Base-by-base conservation (phyloP, 2,329 filamentous ascomycete genomes). In the Fusarium cicatricum region DNA sequence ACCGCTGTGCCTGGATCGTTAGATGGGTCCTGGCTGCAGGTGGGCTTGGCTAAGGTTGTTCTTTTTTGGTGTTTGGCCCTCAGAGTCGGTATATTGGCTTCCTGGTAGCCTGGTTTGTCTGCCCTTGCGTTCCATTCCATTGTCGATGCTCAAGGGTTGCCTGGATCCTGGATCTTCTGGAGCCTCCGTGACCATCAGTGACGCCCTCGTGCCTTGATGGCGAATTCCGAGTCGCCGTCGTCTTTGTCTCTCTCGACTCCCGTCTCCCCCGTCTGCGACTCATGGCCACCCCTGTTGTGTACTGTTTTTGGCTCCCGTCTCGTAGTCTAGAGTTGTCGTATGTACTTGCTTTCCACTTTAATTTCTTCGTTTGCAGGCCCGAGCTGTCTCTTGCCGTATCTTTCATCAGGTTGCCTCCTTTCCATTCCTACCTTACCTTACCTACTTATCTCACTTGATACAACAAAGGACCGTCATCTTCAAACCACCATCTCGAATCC, bases 161-260 rank as follows among this genome's bases (percentile, higher is more conserved):
- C n/a, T n/a, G n/a, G n/a, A n/a, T n/a, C n/a, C n/a, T n/a, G n/a
- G n/a, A n/a, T n/a, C n/a, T 29, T 32, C 32, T 45, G 37, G 29
- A 45, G 41, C 46, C 46, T 47, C 43, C 28, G 32, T 32, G 43
- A 39, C 47, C 42, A 50, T 50, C 37, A 50, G 52, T 38, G 41
- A 46, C 33, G 49, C 51, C 56, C 60, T 62, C 60, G 60, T 64
- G 60, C 38, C 19, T 51, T 23, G 28, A 54, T 58, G 33, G 44
- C 41, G 48, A 50, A 53, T 36, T 45, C 60, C 60, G 60, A 64
- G 56, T 62, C 60, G 60, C 43, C 52, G 32, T 41, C 34, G 37
- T 29, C 52, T 45, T 60, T 60, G 50, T 60, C 42, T 31, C 44
- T 16, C 15, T 46, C 37, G 31, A 19, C 42, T 37, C 23, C 23